Conservation (phyloP, 73 alveolate species). For the Tetrahymena thermophila region DNA sequence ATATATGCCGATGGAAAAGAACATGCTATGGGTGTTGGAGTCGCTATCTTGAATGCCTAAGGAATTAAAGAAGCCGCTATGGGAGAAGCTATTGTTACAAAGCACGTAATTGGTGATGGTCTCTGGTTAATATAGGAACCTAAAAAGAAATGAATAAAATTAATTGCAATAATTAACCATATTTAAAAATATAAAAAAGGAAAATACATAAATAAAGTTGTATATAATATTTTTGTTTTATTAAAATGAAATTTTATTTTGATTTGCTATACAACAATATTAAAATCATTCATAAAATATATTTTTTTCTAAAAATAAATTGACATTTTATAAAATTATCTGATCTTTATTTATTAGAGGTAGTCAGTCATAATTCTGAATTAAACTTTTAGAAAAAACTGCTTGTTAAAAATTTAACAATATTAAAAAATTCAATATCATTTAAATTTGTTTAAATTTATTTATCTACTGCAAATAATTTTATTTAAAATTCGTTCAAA, state of each 20-base stretch:
- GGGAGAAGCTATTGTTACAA: conserved; percentile 64
- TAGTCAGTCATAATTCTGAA: neutral
- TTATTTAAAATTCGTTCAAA: too few species aligned
- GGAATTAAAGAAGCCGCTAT: conserved; percentile 58
- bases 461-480: neutral
- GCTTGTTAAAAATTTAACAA: neutral
- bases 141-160: neutral
- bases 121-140: conserved; percentile 43
- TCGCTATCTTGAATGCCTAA: conserved; percentile 63
- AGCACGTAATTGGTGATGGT: conserved; percentile 53
- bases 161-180: neutral
- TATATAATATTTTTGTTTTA: neutral
- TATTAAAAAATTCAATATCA: too few species aligned
- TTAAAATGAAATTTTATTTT: too few species aligned
- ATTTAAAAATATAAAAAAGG: neutral
- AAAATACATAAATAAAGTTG: neutral
- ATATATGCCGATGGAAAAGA: conserved; percentile 81
- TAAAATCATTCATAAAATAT: neutral
- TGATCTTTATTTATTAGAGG: too few species aligned
- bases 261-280: neutral
- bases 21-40: conserved; percentile 86
- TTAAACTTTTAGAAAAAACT: neutral
- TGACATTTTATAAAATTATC: too few species aligned
- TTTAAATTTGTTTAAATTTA: neutral
- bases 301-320: neutral